Percentiles rank a stretch among this genome's conserved stretches.
phyloP scores from a whole-genome alignment of 2,329 filamentous ascomycete genomes.

The Dactylonectria estremocensis region DNA sequence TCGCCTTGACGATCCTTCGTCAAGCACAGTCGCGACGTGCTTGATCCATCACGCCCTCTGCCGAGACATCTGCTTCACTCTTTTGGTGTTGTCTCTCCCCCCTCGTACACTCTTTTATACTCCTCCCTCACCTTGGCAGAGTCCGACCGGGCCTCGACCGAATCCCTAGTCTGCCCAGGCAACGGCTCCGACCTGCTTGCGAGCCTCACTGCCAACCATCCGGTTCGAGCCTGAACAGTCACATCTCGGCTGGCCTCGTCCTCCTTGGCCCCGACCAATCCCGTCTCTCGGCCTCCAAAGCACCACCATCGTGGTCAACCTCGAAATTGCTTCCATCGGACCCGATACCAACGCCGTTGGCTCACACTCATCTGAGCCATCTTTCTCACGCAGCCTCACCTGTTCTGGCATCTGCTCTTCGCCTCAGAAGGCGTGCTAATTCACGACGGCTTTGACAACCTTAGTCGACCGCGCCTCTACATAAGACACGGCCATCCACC shows the following conservation, averaged over 20 bases:
- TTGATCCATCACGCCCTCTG: background rate
- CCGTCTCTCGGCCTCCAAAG: slow-evolving; percentile 7
- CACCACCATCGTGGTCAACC: slow-evolving; percentile 25
- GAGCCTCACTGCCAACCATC: slow-evolving; percentile 25
- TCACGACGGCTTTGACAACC: slow-evolving; percentile 22
- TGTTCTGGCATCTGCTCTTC: slow-evolving; percentile 7
- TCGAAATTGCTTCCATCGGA: slow-evolving; percentile 15
- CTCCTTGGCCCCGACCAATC: slow-evolving; percentile 36
- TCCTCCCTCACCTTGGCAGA: too few relatives aligned
- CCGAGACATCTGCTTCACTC: slow-evolving; percentile 29
- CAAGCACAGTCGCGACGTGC: slow-evolving; percentile 25
- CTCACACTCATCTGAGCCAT: slow-evolving; percentile 35
- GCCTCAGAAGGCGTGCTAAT: slow-evolving; percentile 25
- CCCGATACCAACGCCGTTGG: slow-evolving; percentile 16
- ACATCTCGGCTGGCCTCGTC: slow-evolving; percentile 35
- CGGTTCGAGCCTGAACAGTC: slow-evolving; percentile 13
- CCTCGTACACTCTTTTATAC: background rate
- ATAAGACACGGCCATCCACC: slow-evolving; percentile 17
- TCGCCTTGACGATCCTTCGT: slow-evolving; percentile 36
- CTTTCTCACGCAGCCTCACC: slow-evolving; percentile 4
- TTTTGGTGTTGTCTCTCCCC: slow-evolving; percentile 24
- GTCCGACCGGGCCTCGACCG: slow-evolving; percentile 17
- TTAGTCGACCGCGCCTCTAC: slow-evolving; percentile 25
- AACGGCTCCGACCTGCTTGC: slow-evolving; percentile 22
- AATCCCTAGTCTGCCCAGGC: slow-evolving; percentile 16